Evolutionary conservation across 2,329 filamentous ascomycete species (phyloP).

Genomic region (Neofusicoccum kwambonambiense): DNA sequence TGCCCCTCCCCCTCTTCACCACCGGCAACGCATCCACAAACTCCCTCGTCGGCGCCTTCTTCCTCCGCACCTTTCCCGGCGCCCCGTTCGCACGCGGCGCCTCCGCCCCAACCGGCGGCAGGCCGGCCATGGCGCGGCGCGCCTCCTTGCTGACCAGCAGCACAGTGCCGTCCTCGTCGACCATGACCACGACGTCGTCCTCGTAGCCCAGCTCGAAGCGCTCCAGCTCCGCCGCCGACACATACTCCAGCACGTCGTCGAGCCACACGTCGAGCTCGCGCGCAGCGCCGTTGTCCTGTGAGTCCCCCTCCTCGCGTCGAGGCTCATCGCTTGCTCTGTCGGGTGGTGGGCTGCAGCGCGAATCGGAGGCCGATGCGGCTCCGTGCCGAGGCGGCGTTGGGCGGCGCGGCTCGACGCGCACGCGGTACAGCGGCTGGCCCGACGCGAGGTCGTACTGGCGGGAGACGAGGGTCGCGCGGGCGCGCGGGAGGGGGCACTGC

Average conservation of each 20-base stretch:
- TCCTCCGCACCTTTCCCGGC: not conserved
- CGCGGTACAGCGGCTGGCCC: constrained; percentile 7
- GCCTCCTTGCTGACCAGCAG: not conserved
- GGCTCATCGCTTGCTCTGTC: too few relatives aligned
- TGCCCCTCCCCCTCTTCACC: not conserved
- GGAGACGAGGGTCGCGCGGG: not conserved
- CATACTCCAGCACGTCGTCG: not conserved
- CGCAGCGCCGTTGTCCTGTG: too few relatives aligned
- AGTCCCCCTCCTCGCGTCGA: not conserved
- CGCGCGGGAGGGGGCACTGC: not conserved
- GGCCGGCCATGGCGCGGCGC: not conserved
- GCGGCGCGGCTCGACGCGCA: not conserved
- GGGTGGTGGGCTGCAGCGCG: too few relatives aligned
- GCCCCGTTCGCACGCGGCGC: not conserved
- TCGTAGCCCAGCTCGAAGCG: constrained; percentile 6
- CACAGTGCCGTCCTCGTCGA: not conserved
- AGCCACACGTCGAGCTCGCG: not conserved
- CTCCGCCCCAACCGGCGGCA: not conserved
- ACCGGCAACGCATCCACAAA: not conserved
- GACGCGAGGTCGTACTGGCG: not conserved
- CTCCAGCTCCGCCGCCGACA: constrained; percentile 9
- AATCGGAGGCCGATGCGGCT: too few relatives aligned
- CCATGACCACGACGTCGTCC: not conserved
- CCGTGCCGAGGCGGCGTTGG: too few relatives aligned
- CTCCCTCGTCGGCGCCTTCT: not conserved